Conservation (phyloP, 78 protist genomes). For the Protostelium mycophagum region DNA sequence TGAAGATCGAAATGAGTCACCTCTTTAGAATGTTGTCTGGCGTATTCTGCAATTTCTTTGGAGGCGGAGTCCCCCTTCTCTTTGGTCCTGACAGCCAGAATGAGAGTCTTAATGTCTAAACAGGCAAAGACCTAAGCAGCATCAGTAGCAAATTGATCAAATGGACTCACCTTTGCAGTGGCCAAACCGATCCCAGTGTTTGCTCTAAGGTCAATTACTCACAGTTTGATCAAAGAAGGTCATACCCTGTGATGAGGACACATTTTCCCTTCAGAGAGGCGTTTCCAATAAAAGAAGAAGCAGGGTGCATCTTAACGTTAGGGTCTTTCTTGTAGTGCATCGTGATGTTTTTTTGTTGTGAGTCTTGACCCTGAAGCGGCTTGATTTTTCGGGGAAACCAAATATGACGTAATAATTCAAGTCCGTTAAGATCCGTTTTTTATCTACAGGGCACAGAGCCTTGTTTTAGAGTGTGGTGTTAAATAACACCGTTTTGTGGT, state of each 20-base stretch:
- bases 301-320: background rate
- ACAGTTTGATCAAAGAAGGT: background rate
- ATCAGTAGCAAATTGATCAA: background rate
- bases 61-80: background rate
- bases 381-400: no score
- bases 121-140: background rate
- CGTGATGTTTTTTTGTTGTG: no score
- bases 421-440: no score
- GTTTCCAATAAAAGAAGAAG: background rate
- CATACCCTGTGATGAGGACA: background rate
- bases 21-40: background rate
- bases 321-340: background rate
- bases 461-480: constrained; percentile 39
- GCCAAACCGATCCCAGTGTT: background rate
- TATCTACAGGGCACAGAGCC: no score
- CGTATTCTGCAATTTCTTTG: background rate
- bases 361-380: no score
- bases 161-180: background rate
- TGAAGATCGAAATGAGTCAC: background rate
- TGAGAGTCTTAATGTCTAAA: background rate
- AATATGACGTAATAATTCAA: no score
- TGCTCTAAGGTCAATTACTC: background rate
- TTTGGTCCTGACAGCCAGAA: background rate
- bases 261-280: background rate
- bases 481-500: constrained; percentile 56